Conservation (phyloP, 2,329 filamentous ascomycete genomes). For the Acarospora socialis region DNA sequence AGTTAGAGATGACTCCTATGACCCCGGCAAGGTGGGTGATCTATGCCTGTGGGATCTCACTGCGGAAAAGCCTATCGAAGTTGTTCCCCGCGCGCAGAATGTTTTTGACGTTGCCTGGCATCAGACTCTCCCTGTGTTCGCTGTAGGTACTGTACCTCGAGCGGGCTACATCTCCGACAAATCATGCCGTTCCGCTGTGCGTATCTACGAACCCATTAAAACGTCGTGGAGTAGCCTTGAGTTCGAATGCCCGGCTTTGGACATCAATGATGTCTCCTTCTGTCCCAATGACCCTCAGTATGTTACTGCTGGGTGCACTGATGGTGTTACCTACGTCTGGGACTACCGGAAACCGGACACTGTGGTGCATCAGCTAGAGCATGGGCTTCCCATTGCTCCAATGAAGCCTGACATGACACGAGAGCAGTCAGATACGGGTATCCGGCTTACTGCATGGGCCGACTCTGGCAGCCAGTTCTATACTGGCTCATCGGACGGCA, state of each 20-base stretch:
- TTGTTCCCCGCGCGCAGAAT: slow-evolving; percentile 36
- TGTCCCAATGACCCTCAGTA: slow-evolving; percentile 32
- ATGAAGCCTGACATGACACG: slow-evolving; percentile 23
- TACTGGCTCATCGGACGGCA: slow-evolving; percentile 46
- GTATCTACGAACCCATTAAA: slow-evolving; percentile 34
- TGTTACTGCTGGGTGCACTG: slow-evolving; percentile 45
- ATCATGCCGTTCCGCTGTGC: slow-evolving; percentile 32
- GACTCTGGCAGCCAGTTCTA: slow-evolving; percentile 37
- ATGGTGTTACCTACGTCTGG: slow-evolving; percentile 47
- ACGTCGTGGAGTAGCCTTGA: slow-evolving; percentile 27
- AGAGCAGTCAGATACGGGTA: slow-evolving; percentile 42
- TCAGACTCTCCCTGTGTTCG: slow-evolving; percentile 34
- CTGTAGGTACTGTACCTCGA: slow-evolving; percentile 35
- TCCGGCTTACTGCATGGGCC: slow-evolving; percentile 45
- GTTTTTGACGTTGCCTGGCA: slow-evolving; percentile 48
- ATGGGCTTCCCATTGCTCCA: slow-evolving; percentile 37
- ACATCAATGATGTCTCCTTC: slow-evolving; percentile 47
- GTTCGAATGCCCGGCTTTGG: slow-evolving; percentile 42
- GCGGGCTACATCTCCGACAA: slow-evolving; percentile 15
- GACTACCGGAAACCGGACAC: slow-evolving; percentile 35
- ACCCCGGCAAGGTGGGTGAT: slow-evolving; percentile 32
- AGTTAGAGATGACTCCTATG: slow-evolving; percentile 21
- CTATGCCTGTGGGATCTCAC: slow-evolving; percentile 41
- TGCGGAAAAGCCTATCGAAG: slow-evolving; percentile 21
- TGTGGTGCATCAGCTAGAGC: slow-evolving; percentile 35